phyloP scores from a whole-genome alignment of 495 filamentous ascomycete genomes.

The Filosporella fistucella region DNA sequence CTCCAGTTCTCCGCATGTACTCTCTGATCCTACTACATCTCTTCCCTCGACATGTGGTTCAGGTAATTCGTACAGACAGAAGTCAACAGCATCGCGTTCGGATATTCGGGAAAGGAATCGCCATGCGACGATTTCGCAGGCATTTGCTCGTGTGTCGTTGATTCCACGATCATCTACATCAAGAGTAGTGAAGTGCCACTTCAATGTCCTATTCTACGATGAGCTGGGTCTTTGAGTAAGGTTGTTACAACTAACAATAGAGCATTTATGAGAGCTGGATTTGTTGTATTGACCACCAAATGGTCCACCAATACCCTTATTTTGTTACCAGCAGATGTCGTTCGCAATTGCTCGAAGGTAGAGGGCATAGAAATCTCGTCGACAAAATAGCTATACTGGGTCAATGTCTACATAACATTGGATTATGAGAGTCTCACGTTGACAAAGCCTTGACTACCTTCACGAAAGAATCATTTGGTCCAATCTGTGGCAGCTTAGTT shows the following conservation, averaged over 20 bases:
- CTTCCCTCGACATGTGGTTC: slow-evolving; percentile 11
- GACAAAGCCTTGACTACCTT: slow-evolving; percentile 67
- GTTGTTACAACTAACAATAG: slow-evolving; percentile 55
- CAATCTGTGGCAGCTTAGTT: slow-evolving; percentile 48
- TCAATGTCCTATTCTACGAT: slow-evolving; percentile 59
- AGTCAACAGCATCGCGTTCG: slow-evolving; percentile 77
- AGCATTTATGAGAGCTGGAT: slow-evolving; percentile 71
- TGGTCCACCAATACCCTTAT: slow-evolving; percentile 62
- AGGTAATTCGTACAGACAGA: slow-evolving; percentile 76
- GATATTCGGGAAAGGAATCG: slow-evolving; percentile 76
- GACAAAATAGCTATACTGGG: slow-evolving; percentile 52
- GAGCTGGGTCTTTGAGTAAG: not conserved
- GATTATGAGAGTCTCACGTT: slow-evolving; percentile 36
- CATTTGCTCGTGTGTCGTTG: slow-evolving; percentile 71
- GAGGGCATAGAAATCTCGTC: slow-evolving; percentile 60
- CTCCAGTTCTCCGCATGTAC: slow-evolving; percentile 4
- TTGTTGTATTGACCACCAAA: slow-evolving; percentile 59
- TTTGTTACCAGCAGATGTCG: slow-evolving; percentile 56
- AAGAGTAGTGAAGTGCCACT: slow-evolving; percentile 64
- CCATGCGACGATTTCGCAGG: slow-evolving; percentile 92
- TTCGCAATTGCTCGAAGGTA: slow-evolving; percentile 77
- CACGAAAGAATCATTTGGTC: slow-evolving; percentile 57
- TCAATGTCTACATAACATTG: slow-evolving; percentile 1
- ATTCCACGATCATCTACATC: slow-evolving; percentile 64
- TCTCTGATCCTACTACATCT: not conserved